These are phyloP conservation scores for Dryadomyces quercus-mongolicae DNA, from an alignment of 2,329 filamentous ascomycete genomes.

Conservation along the genomic window DNA sequence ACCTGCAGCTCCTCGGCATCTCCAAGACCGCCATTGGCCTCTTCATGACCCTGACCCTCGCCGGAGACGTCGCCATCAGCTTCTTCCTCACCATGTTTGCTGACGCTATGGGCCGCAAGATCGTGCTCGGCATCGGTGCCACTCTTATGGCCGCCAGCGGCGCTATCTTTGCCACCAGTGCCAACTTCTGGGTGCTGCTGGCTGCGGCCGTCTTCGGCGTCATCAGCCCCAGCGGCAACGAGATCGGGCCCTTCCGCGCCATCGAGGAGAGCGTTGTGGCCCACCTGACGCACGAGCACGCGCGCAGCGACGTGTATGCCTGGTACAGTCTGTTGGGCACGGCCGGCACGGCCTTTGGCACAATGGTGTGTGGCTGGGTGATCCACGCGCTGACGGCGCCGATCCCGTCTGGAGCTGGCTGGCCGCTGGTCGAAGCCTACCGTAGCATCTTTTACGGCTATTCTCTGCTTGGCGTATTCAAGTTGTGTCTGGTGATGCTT, in stretches of 20 bases:
- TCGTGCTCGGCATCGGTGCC: conserved; percentile 41
- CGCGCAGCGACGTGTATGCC: conserved; percentile 44
- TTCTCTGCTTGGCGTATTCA: conserved; percentile 42
- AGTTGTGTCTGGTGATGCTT: conserved; percentile 37
- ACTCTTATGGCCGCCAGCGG: conserved; percentile 44
- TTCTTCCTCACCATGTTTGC: conserved; percentile 46
- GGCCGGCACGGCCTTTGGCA: conserved; percentile 48
- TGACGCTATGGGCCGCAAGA: conserved; percentile 39
- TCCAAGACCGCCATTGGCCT: conserved; percentile 42
- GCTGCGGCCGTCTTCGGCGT: conserved; percentile 47
- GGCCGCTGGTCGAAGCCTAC: conserved; percentile 35
- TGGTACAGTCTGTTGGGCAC: conserved; percentile 50
- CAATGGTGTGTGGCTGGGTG: conserved; percentile 46
- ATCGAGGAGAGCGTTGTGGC: conserved; percentile 50
- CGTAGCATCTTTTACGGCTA: conserved; percentile 45
- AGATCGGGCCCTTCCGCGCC: conserved; percentile 51
- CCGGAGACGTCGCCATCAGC: conserved; percentile 47
- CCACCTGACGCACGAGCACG: conserved; percentile 34
- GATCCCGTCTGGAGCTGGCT: neutral
- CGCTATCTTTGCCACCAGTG: conserved; percentile 36
- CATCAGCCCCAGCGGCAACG: conserved; percentile 52
- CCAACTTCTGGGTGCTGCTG: conserved; percentile 47
- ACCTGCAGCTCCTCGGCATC: conserved; percentile 36
- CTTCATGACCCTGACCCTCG: conserved; percentile 54
- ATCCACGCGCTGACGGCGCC: conserved; percentile 33